Evolutionary conservation across 106 monocot species (phyloP).

Genomic region (Acorus gramineus): DNA sequence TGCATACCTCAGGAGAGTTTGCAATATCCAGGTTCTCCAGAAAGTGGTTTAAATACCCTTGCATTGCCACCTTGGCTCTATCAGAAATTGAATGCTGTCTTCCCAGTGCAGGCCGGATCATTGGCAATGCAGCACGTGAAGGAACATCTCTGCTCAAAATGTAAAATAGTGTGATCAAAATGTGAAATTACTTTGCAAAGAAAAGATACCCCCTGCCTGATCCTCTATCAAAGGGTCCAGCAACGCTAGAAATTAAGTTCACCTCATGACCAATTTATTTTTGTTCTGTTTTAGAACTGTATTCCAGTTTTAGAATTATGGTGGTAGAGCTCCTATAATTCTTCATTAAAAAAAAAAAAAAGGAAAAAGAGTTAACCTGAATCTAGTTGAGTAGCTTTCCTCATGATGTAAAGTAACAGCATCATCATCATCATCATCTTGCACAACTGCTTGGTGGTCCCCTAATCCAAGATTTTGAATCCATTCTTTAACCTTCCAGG

Average conservation of each 20-base stretch:
- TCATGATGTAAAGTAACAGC: slow-evolving; percentile 43
- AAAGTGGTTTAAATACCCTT: slow-evolving; percentile 92
- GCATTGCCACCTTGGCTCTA: slow-evolving; percentile 89
- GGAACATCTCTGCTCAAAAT: slow-evolving; percentile 73
- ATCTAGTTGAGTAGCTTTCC: slow-evolving; percentile 64
- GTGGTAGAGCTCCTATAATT: too few species aligned
- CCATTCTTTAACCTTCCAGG: slow-evolving; percentile 91
- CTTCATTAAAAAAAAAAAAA: background rate
- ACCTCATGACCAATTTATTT: too few species aligned
- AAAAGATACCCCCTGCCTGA: too few species aligned
- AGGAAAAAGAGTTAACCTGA: slow-evolving; percentile 36
- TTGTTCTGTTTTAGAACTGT: too few species aligned
- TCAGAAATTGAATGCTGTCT: slow-evolving; percentile 82
- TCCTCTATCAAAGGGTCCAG: too few species aligned
- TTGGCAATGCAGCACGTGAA: slow-evolving; percentile 80
- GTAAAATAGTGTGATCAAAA: slow-evolving; percentile 2
- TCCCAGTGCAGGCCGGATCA: slow-evolving; percentile 80
- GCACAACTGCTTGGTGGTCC: slow-evolving; percentile 61
- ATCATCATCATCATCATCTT: slow-evolving; percentile 94
- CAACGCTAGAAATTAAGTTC: too few species aligned
- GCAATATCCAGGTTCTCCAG: slow-evolving; percentile 94
- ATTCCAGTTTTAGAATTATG: too few species aligned
- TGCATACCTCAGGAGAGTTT: slow-evolving; percentile 77
- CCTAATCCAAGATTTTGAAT: slow-evolving; percentile 83
- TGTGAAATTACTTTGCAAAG: too few species aligned